A percentile compares a stretch with the other conserved stretches of the same genome.
phyloP scores from a whole-genome alignment of 208 protist genomes.

The Porcisia deanei region DNA sequence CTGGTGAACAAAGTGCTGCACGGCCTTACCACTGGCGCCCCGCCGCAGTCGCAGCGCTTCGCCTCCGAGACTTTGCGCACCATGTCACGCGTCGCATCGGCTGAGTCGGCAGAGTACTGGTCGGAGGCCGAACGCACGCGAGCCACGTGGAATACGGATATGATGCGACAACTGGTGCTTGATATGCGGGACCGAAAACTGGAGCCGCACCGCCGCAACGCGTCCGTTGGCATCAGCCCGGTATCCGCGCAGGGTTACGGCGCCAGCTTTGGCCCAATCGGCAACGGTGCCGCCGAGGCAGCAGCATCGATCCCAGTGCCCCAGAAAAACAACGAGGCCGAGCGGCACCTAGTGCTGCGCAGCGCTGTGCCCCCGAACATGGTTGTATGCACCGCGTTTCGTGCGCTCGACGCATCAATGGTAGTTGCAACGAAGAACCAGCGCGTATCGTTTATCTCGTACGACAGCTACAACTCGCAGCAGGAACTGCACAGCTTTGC shows the following conservation, averaged over 20 bases:
- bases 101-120: conserved; percentile 51
- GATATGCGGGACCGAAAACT: conserved; percentile 71
- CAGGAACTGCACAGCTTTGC: conserved; percentile 61
- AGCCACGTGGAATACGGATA: conserved; percentile 75
- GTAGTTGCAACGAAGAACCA: conserved; percentile 76
- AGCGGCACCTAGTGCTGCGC: conserved; percentile 64
- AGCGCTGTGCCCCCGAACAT: conserved; percentile 55
- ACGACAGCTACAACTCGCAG: conserved; percentile 77
- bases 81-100: conserved; percentile 79
- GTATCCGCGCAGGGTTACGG: background rate
- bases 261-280: background rate
- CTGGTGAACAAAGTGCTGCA: conserved; percentile 66
- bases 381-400: conserved; percentile 68
- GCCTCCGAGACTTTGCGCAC: conserved; percentile 72
- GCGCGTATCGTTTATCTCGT: conserved; percentile 68
- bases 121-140: conserved; percentile 81
- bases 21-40: conserved; percentile 32
- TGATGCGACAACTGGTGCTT: conserved; percentile 81
- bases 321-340: conserved; percentile 10
- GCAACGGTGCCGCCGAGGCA: conserved; percentile 9
- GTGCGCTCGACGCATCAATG: conserved; percentile 73
- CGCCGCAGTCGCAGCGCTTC: conserved; percentile 74
- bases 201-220: conserved; percentile 34
- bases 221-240: conserved; percentile 8
- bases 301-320: background rate